Conservation (phyloP, 169 alveolate genomes). For the Babesia divergens region DNA sequence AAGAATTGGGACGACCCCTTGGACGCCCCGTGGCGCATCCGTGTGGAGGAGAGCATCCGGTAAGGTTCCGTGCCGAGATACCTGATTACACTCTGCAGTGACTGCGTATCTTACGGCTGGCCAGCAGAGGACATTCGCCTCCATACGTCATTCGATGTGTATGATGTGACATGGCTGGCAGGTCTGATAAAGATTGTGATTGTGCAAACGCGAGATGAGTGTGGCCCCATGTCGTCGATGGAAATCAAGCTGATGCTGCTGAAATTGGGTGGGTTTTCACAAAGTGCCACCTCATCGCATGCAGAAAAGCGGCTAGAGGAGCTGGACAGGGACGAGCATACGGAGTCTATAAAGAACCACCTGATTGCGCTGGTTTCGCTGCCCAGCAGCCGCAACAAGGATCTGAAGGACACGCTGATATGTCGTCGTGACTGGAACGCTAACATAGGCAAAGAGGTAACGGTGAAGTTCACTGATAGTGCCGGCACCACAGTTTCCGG, state of each 20-base stretch:
- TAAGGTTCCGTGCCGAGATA: neutral
- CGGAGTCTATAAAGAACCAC: constrained; percentile 37
- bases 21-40: constrained; percentile 70
- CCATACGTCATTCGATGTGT: constrained; percentile 71
- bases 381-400: constrained; percentile 16
- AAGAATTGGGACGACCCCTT: constrained; percentile 76
- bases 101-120: constrained; percentile 73
- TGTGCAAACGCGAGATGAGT: constrained; percentile 57
- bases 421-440: constrained; percentile 74
- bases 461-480: constrained; percentile 56
- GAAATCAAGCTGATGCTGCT: constrained; percentile 55
- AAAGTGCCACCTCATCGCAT: neutral
- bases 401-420: constrained; percentile 26
- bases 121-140: constrained; percentile 67
- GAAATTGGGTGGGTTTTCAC: constrained; percentile 32
- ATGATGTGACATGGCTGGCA: constrained; percentile 76
- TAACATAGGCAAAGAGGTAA: constrained; percentile 62
- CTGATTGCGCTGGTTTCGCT: constrained; percentile 20
- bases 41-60: constrained; percentile 69
- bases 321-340: constrained; percentile 52
- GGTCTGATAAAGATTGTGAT: constrained; percentile 69
- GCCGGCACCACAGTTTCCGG: constrained; percentile 46
- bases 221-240: constrained; percentile 2
- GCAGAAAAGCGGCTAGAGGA: constrained; percentile 43
- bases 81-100: constrained; percentile 21